phyloP scores from a whole-genome alignment of 2,329 filamentous ascomycete species.

The Cladophialophora carrionii region DNA sequence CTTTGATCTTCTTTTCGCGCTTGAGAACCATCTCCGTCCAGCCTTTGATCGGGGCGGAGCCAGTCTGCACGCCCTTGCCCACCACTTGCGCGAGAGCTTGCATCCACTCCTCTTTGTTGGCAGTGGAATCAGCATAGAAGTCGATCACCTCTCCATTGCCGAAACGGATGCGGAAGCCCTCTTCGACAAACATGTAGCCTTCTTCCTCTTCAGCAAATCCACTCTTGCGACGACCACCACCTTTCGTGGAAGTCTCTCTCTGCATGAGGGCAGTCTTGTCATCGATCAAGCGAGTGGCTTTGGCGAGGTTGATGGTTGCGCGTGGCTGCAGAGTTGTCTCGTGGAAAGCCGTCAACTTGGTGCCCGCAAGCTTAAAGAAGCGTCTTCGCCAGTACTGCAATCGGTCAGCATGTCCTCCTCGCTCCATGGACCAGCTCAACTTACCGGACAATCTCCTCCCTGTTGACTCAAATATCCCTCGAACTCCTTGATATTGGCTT shows the following conservation, averaged over 20 bases:
- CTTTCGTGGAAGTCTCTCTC: slow-evolving; percentile 76
- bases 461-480: slow-evolving; percentile 94
- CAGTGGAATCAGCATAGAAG: slow-evolving; percentile 89
- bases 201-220: slow-evolving; percentile 98
- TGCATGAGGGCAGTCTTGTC: slow-evolving; percentile 82
- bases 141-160: slow-evolving; percentile 98
- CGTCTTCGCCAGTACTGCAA: slow-evolving; percentile 91
- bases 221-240: slow-evolving; percentile 81
- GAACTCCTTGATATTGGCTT: slow-evolving; percentile 52
- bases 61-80: slow-evolving; percentile 52
- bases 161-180: slow-evolving; percentile 97
- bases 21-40: slow-evolving; percentile 66
- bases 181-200: slow-evolving; percentile 99
- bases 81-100: slow-evolving; percentile 74
- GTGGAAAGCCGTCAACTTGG: slow-evolving; percentile 92
- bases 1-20: slow-evolving; percentile 45
- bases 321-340: slow-evolving; percentile 93
- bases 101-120: slow-evolving; percentile 95
- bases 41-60: slow-evolving; percentile 51
- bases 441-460: slow-evolving; percentile 94
- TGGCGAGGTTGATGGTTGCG: slow-evolving; percentile 93
- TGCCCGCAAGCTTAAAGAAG: slow-evolving; percentile 91
- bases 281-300: slow-evolving; percentile 90
- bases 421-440: slow-evolving; percentile 46
- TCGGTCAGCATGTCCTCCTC: not conserved